Conservation (phyloP, 306 rosid species). For the Astragalus membranaceus region DNA sequence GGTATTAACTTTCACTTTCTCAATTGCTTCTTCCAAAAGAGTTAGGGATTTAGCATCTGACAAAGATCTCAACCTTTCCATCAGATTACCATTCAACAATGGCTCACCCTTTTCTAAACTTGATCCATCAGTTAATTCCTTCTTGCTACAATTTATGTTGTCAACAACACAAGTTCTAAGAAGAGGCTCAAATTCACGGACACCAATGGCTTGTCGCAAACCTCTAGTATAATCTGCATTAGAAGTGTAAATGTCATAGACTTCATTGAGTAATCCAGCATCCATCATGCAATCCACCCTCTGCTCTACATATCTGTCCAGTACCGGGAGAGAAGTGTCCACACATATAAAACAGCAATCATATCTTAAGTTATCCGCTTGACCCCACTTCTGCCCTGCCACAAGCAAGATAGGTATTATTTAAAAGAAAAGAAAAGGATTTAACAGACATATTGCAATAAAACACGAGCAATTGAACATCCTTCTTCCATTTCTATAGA, state of each 20-base stretch:
- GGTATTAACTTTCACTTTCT: conserved; percentile 72
- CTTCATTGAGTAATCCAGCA: conserved; percentile 79
- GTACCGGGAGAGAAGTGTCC: conserved; percentile 69
- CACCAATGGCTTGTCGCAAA: conserved; percentile 79
- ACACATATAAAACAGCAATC: conserved; percentile 71
- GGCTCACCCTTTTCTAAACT: conserved; percentile 28
- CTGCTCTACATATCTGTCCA: conserved; percentile 75
- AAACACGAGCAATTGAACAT: background rate
- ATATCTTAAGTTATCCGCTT: conserved; percentile 67
- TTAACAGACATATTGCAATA: background rate
- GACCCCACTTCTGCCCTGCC: conserved; percentile 99
- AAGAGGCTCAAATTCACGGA: conserved; percentile 72
- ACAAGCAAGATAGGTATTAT: conserved; percentile 36
- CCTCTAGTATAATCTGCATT: conserved; percentile 79
- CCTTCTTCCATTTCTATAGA: background rate
- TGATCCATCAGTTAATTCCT: conserved; percentile 20
- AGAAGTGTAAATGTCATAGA: conserved; percentile 50
- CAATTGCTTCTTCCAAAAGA: conserved; percentile 64
- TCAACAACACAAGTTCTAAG: conserved; percentile 23
- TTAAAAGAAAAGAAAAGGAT: background rate
- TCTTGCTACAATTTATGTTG: conserved; percentile 19
- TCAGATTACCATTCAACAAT: conserved; percentile 35
- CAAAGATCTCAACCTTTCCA: conserved; percentile 35
- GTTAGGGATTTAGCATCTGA: conserved; percentile 27
- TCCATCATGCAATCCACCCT: conserved; percentile 82